Conservation (phyloP, 169 alveolate genomes). For the Eimeria praecox region DNA sequence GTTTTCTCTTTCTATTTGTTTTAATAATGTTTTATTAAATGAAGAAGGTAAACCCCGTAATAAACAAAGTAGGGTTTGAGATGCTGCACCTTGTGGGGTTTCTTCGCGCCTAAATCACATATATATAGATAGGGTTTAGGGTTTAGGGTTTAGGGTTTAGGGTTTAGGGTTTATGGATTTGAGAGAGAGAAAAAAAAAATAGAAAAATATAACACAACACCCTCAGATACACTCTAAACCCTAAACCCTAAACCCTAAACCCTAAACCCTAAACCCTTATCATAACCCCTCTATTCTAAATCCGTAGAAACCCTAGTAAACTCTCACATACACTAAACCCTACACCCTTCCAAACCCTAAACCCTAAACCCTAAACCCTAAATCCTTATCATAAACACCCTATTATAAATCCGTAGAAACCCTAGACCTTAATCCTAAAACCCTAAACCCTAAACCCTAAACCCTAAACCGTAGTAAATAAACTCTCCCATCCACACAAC, state of each 20-base stretch:
- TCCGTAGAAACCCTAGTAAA: not conserved
- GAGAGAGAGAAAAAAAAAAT: too few species aligned
- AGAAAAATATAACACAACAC: not conserved
- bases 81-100: not conserved
- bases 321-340: not conserved
- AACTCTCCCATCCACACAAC: too few species aligned
- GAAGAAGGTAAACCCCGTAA: not conserved
- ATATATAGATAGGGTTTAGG: not conserved
- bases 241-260: too few species aligned
- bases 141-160: conserved; percentile 2
- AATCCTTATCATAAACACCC: not conserved
- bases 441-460: conserved; percentile 32
- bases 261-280: too few species aligned
- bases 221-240: too few species aligned
- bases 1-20: not conserved
- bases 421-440: not conserved
- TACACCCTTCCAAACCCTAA: conserved; percentile 25
- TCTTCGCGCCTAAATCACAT: conserved; percentile 1
- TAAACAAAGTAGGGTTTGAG: not conserved
- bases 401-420: not conserved
- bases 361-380: not conserved
- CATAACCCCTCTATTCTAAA: not conserved
- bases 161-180: conserved; percentile 16
- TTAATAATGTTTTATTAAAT: not conserved
- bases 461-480: not conserved